Conservation (phyloP, 768 basidiomycete species). For the Lactarius deliciosus region DNA sequence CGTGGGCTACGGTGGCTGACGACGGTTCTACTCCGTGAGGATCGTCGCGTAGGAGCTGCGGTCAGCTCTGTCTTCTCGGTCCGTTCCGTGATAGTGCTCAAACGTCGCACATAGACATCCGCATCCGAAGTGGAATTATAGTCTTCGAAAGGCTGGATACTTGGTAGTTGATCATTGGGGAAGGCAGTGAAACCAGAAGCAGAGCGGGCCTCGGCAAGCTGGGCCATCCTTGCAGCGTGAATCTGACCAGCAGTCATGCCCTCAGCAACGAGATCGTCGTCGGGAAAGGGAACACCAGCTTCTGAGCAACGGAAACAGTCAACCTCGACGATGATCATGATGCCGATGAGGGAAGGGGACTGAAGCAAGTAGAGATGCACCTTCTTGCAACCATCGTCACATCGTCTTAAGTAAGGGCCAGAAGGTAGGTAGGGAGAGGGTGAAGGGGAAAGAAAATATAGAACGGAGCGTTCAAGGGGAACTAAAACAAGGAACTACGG, state of each 20-base stretch:
- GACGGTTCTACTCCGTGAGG: conserved; percentile 17
- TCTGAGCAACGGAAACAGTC: conserved; percentile 30
- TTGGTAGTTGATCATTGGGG: conserved; percentile 50
- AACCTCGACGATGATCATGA: conserved; percentile 32
- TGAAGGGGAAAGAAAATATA: conserved; percentile 35
- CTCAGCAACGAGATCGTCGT: conserved; percentile 22
- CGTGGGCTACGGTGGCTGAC: conserved; percentile 10
- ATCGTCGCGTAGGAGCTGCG: conserved; percentile 17
- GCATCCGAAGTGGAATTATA: conserved; percentile 23
- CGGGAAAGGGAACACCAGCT: conserved; percentile 31
- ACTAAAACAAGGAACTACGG: conserved; percentile 39
- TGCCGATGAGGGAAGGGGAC: conserved; percentile 16
- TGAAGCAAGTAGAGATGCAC: conserved; percentile 31
- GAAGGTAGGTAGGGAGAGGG: conserved; percentile 33
- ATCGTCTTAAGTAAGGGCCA: conserved; percentile 25
- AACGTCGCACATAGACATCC: conserved; percentile 15
- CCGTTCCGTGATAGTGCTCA: conserved; percentile 31
- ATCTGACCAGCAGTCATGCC: conserved; percentile 26
- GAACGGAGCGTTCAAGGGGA: conserved; percentile 29
- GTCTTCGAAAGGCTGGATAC: conserved; percentile 51
- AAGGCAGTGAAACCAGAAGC: conserved; percentile 40
- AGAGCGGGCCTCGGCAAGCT: conserved; percentile 22
- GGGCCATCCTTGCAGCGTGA: conserved; percentile 24
- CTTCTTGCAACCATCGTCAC: conserved; percentile 29
- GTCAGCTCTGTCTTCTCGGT: conserved; percentile 28